Conservation (phyloP, 2,329 filamentous ascomycete species). For the Diaporthe sp. region DNA sequence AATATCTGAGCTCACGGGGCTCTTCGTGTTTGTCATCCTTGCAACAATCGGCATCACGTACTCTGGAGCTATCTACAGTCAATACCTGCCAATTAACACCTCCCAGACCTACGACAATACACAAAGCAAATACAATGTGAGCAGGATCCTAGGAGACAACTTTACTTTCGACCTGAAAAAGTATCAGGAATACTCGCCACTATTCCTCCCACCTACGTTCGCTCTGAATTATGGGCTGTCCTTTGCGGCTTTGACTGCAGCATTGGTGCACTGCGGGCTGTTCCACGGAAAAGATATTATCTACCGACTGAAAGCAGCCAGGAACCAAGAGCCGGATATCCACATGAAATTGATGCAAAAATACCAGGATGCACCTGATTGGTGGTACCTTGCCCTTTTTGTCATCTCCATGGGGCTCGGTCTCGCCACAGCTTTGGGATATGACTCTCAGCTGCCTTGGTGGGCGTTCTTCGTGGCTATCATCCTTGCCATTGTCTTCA, state of each 20-base stretch:
- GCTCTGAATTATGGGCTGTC: slow-evolving; percentile 60
- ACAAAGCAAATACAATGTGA: slow-evolving; percentile 60
- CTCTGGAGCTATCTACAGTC: slow-evolving; percentile 56
- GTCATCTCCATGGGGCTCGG: slow-evolving; percentile 58
- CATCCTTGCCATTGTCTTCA: slow-evolving; percentile 56
- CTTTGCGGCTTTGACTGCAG: slow-evolving; percentile 62
- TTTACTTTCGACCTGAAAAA: slow-evolving; percentile 61
- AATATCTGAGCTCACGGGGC: slow-evolving; percentile 54
- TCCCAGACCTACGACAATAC: slow-evolving; percentile 68
- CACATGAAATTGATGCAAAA: slow-evolving; percentile 64
- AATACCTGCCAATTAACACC: slow-evolving; percentile 66
- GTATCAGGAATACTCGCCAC: slow-evolving; percentile 64
- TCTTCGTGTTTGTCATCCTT: slow-evolving; percentile 52
- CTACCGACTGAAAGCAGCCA: slow-evolving; percentile 55
- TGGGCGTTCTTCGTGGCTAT: slow-evolving; percentile 63
- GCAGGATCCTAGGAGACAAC: slow-evolving; percentile 59
- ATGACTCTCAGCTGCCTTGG: slow-evolving; percentile 61
- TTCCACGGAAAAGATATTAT: slow-evolving; percentile 56
- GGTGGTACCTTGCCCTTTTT: slow-evolving; percentile 62
- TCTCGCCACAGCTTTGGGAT: slow-evolving; percentile 56
- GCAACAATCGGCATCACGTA: slow-evolving; percentile 60
- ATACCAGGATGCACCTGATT: slow-evolving; percentile 62
- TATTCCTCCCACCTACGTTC: slow-evolving; percentile 61
- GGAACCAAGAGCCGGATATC: slow-evolving; percentile 59
- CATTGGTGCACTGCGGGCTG: slow-evolving; percentile 49